Percentiles rank a stretch among this genome's conserved stretches.
These are phyloP conservation scores for Hymenoscyphus salicellus DNA, from an alignment of 2,329 filamentous ascomycete genomes.

Conservation along the genomic window DNA sequence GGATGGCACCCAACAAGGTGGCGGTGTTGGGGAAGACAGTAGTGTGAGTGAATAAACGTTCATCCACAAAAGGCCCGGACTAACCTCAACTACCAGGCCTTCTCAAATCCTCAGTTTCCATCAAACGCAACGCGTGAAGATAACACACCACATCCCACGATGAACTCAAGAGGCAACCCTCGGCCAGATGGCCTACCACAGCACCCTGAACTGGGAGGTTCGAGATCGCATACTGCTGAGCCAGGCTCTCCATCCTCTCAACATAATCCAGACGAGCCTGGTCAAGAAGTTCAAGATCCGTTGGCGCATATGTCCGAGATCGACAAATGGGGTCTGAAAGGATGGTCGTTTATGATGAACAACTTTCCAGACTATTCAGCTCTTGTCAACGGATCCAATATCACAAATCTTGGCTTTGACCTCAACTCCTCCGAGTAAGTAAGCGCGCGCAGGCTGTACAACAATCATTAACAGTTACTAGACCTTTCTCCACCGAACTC, in stretches of 20 bases:
- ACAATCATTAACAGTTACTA: constrained; percentile 24
- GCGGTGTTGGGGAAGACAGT: constrained; percentile 24
- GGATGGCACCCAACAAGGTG: constrained; percentile 27
- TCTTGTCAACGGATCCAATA: constrained; percentile 58
- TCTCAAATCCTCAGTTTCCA: constrained; percentile 27
- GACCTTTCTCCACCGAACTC: constrained; percentile 53
- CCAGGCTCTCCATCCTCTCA: constrained; percentile 25
- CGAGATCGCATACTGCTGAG: constrained; percentile 26
- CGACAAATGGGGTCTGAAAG: constrained; percentile 65
- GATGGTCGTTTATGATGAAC: constrained; percentile 57
- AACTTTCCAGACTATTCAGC: constrained; percentile 62
- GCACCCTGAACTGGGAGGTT: constrained; percentile 16
- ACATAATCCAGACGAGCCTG: constrained; percentile 28
- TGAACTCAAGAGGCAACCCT: constrained; percentile 19
- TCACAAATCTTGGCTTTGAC: constrained; percentile 55
- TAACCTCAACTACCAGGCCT: constrained; percentile 21
- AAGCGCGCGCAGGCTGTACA: background rate
- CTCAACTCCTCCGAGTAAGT: constrained; percentile 57
- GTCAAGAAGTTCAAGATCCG: constrained; percentile 51
- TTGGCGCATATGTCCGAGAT: constrained; percentile 58
- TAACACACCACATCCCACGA: constrained; percentile 23
- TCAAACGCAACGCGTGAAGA: constrained; percentile 27
- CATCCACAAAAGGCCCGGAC: background rate
- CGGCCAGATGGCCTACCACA: constrained; percentile 25
- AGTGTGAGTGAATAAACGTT: constrained; percentile 23